These are phyloP conservation scores for Cylindrodendrum hubeiense DNA, from an alignment of 2,329 filamentous ascomycete genomes.

Conservation along the genomic window DNA sequence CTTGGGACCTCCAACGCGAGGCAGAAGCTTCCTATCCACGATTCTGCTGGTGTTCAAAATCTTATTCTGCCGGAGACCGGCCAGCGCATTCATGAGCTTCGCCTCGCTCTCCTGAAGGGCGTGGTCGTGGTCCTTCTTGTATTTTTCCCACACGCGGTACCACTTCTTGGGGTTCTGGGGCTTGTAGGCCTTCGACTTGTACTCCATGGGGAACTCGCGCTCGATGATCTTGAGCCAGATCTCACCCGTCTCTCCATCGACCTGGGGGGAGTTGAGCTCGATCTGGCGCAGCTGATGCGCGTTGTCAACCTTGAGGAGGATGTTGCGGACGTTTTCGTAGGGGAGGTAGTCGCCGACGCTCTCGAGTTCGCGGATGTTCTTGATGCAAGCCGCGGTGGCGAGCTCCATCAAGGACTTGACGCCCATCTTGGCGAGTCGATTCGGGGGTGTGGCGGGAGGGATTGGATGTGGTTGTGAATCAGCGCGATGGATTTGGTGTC, in stretches of 20 bases:
- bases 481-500: neutral
- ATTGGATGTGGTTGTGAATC: neutral
- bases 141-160: conserved; percentile 81
- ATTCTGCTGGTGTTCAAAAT: conserved; percentile 69
- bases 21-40: conserved; percentile 63
- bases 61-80: conserved; percentile 69
- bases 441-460: neutral
- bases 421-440: conserved; percentile 48
- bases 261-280: conserved; percentile 81
- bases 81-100: conserved; percentile 68
- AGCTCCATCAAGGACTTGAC: conserved; percentile 65
- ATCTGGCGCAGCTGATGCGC: conserved; percentile 81
- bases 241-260: conserved; percentile 76
- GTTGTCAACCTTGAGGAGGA: conserved; percentile 79
- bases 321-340: conserved; percentile 70
- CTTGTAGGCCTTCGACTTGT: conserved; percentile 70
- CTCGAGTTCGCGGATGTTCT: conserved; percentile 68
- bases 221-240: conserved; percentile 86
- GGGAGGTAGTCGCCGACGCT: conserved; percentile 80
- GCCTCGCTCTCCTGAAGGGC: conserved; percentile 71
- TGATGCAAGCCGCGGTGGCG: conserved; percentile 63
- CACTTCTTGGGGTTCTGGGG: conserved; percentile 78
- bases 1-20: conserved; percentile 54
- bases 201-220: conserved; percentile 78
- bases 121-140: conserved; percentile 70